Evolutionary conservation across 2,329 filamentous ascomycete genomes (phyloP).

Genomic region (Cercospora beticola): DNA sequence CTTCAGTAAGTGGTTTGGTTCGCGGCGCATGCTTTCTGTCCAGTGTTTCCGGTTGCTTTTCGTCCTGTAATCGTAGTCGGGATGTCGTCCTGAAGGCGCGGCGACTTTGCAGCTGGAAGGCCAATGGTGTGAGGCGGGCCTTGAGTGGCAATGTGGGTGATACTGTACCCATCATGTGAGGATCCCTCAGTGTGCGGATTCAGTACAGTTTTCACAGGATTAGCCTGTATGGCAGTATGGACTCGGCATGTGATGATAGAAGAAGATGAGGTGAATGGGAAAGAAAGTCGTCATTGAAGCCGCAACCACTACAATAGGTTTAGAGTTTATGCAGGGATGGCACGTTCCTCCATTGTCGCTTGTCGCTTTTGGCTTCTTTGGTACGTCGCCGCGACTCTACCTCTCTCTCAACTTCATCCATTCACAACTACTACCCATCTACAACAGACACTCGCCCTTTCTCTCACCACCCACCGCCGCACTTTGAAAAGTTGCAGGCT

Average conservation of each 20-base stretch:
- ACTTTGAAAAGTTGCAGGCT: background rate
- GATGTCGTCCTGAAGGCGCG: constrained; percentile 27
- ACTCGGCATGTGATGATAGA: background rate
- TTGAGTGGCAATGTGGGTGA: constrained; percentile 29
- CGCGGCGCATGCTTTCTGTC: constrained; percentile 21
- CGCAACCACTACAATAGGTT: background rate
- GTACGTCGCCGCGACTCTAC: background rate
- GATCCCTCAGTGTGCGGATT: background rate
- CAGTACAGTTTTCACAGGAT: rapidly evolving
- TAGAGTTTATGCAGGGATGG: background rate
- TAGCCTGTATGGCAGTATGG: background rate
- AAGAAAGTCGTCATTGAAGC: background rate
- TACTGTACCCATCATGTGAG: constrained; percentile 4
- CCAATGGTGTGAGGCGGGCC: constrained; percentile 30
- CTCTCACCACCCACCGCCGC: background rate
- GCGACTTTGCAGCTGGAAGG: constrained; percentile 33
- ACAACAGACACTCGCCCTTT: background rate
- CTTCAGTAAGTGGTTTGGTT: constrained; percentile 32
- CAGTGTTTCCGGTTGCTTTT: constrained; percentile 25
- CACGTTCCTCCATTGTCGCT: background rate
- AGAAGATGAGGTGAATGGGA: background rate
- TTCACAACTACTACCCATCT: background rate
- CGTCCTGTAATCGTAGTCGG: constrained; percentile 20
- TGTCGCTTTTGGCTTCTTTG: background rate
- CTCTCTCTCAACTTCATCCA: background rate